These are phyloP conservation scores for Martensiomyces pterosporus DNA, from an alignment of 192 early-diverging fungal species.

Conservation along the genomic window DNA sequence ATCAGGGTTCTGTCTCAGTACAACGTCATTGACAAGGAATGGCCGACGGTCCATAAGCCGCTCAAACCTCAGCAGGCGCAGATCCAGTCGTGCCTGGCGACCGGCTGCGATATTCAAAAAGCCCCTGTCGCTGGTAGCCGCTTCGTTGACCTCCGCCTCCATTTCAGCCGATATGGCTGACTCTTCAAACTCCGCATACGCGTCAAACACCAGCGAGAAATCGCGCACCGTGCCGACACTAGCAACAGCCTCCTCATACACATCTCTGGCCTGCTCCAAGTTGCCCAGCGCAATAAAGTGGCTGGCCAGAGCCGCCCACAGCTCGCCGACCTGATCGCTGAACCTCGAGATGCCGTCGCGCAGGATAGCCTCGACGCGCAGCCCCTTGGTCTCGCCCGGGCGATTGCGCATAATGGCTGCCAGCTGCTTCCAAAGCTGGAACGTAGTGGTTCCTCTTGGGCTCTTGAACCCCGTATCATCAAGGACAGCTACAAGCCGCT, in stretches of 20 bases:
- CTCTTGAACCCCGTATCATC: slow-evolving; percentile 38
- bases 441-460: slow-evolving; percentile 18
- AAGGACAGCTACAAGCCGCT: slow-evolving; percentile 64
- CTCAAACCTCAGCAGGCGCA: slow-evolving; percentile 82
- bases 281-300: slow-evolving; percentile 72
- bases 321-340: slow-evolving; percentile 79
- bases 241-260: slow-evolving; percentile 87
- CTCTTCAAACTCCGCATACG: slow-evolving; percentile 92
- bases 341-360: slow-evolving; percentile 79
- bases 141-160: slow-evolving; percentile 59
- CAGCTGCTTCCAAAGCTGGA: slow-evolving; percentile 79
- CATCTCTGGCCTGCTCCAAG: slow-evolving; percentile 85
- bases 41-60: slow-evolving; percentile 88
- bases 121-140: slow-evolving; percentile 18
- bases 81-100: slow-evolving; percentile 67
- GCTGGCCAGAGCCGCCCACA: slow-evolving; percentile 82
- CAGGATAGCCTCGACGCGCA: slow-evolving; percentile 78
- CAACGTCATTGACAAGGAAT: slow-evolving; percentile 90
- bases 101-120: slow-evolving; percentile 35
- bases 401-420: slow-evolving; percentile 77
- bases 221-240: slow-evolving; percentile 80
- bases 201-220: slow-evolving; percentile 95
- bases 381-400: slow-evolving; percentile 55
- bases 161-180: slow-evolving; percentile 68
- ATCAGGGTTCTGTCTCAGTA: slow-evolving; percentile 85